phyloP scores from a whole-genome alignment of 2,329 filamentous ascomycete species.

The Ploettnerulaceae sp. region DNA sequence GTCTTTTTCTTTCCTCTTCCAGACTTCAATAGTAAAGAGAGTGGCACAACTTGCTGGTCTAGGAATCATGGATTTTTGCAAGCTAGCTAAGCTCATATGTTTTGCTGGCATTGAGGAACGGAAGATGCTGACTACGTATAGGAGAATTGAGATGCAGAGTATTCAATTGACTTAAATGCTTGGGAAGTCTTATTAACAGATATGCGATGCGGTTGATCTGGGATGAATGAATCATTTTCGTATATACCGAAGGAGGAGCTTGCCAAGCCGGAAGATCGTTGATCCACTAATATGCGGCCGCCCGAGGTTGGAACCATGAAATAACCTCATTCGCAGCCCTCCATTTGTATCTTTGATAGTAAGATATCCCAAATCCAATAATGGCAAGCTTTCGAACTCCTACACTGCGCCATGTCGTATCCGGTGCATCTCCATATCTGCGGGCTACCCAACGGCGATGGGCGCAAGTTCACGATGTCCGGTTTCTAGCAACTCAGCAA shows the following conservation, averaged over 20 bases:
- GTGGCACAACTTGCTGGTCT: no score
- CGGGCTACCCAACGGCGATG: slow-evolving; percentile 64
- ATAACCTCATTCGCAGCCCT: background rate
- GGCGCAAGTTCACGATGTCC: slow-evolving; percentile 89
- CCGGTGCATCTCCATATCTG: slow-evolving; percentile 29
- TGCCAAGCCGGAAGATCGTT: slow-evolving; percentile 5
- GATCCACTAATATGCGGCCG: slow-evolving; percentile 1
- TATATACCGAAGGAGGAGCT: background rate
- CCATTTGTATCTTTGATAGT: background rate
- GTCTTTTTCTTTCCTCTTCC: no score
- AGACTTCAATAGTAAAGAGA: no score
- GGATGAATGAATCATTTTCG: no score
- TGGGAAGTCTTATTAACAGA: no score
- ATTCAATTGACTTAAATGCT: no score
- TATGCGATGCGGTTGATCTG: no score
- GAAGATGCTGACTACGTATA: no score
- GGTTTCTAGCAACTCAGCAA: slow-evolving; percentile 77
- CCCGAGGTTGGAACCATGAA: background rate
- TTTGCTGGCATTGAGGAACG: no score
- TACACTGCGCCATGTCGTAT: slow-evolving; percentile 42
- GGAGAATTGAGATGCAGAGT: no score
- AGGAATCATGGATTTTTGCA: no score
- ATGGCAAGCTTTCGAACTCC: slow-evolving; percentile 49
- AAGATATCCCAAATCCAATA: background rate
- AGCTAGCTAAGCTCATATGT: no score